Evolutionary conservation across 2,329 filamentous ascomycete species (phyloP).

Genomic region (Cladosporium velox): DNA sequence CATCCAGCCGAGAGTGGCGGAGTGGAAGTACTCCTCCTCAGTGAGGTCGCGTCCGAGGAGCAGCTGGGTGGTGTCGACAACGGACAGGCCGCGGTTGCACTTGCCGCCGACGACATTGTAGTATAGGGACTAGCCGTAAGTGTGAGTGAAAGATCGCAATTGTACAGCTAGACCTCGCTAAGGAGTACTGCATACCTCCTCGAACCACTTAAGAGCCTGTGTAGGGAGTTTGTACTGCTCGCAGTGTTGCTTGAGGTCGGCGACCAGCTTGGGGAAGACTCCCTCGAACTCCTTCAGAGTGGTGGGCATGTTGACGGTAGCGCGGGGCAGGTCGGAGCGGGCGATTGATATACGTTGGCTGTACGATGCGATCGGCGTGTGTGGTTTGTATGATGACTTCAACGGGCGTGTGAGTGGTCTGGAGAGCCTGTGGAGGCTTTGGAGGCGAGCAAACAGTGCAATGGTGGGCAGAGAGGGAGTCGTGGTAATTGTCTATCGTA

Average conservation of each 20-base stretch:
- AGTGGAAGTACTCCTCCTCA: slow-evolving; percentile 82
- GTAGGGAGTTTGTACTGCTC: slow-evolving; percentile 80
- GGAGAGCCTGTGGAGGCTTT: slow-evolving; percentile 13
- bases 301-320: slow-evolving; percentile 59
- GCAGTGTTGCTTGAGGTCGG: slow-evolving; percentile 77
- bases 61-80: slow-evolving; percentile 84
- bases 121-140: slow-evolving; percentile 66
- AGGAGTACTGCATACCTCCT: slow-evolving; percentile 59
- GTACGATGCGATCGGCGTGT: neutral
- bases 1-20: slow-evolving; percentile 91
- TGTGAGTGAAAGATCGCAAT: slow-evolving; percentile 13
- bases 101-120: slow-evolving; percentile 91
- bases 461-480: slow-evolving; percentile 1
- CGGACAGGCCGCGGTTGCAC: slow-evolving; percentile 98
- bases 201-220: slow-evolving; percentile 82
- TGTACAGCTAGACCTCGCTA: neutral
- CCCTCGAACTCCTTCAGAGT: slow-evolving; percentile 86
- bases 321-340: slow-evolving; percentile 17
- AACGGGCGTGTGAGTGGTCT: neutral
- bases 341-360: slow-evolving; percentile 5
- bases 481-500: slow-evolving; percentile 7
- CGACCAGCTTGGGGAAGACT: slow-evolving; percentile 82
- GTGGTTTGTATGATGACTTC: neutral
- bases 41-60: slow-evolving; percentile 72
- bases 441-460: neutral